phyloP scores from a whole-genome alignment of 306 rosid genomes.

The Citrullus mucosospermus region DNA sequence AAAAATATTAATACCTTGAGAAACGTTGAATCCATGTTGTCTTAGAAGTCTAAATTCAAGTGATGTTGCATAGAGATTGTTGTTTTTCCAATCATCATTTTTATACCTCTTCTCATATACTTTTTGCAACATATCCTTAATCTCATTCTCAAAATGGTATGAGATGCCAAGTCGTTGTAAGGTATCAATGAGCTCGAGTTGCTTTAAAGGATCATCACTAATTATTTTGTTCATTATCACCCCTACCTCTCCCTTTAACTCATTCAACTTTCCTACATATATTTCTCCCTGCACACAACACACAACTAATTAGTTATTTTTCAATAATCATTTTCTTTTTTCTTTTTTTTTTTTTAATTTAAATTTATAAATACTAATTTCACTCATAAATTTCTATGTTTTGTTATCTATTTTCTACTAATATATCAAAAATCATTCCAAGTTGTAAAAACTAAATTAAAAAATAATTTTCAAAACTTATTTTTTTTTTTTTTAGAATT shows the following conservation, averaged over 20 bases:
- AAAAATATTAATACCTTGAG: background rate
- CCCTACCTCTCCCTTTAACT: background rate
- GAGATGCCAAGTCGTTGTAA: background rate
- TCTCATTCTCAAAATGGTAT: constrained; percentile 5
- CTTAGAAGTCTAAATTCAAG: constrained; percentile 3
- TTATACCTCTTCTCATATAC: background rate
- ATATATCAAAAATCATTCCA: no score
- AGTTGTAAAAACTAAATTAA: no score
- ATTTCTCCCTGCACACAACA: background rate
- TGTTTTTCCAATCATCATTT: background rate
- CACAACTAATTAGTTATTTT: background rate
- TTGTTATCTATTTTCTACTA: no score
- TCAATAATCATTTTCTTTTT: no score
- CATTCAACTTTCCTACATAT: background rate
- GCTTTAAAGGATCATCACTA: background rate
- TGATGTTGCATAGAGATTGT: background rate
- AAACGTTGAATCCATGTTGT: background rate
- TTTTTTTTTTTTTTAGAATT: no score
- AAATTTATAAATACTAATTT: no score
- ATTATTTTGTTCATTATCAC: background rate
- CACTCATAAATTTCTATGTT: no score
- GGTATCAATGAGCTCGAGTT: background rate
- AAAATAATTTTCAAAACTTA: no score
- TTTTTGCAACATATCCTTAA: background rate
- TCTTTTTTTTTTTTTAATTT: no score